phyloP scores from a whole-genome alignment of 352 stramenopile genomes.

The Globisporangium uncinulatum region DNA sequence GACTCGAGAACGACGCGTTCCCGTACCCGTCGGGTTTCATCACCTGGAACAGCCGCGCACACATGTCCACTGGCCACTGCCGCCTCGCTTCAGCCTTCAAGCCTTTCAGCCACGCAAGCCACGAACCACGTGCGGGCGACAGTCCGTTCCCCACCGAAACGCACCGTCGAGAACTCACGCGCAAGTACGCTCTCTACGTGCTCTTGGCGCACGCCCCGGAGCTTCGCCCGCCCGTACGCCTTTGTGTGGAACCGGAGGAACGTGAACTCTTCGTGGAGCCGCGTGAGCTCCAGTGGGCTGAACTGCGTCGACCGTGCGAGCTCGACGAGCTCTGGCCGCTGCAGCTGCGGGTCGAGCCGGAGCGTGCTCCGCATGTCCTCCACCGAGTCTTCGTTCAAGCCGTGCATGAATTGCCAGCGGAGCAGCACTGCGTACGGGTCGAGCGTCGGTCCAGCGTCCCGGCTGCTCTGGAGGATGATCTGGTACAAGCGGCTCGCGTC shows the following conservation, averaged over 20 bases:
- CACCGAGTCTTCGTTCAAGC: constrained; percentile 48
- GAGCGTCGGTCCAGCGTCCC: constrained; percentile 20
- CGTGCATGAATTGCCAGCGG: constrained; percentile 38
- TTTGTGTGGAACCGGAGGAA: constrained; percentile 53
- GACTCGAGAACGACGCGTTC: constrained; percentile 54
- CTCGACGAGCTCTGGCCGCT: constrained; percentile 45
- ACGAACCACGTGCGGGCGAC: constrained; percentile 5
- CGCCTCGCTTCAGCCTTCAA: no score
- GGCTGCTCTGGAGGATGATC: constrained; percentile 41
- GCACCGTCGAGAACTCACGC: constrained; percentile 41
- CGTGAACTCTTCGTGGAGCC: constrained; percentile 61
- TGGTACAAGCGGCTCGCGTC: constrained; percentile 74
- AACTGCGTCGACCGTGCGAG: constrained; percentile 50
- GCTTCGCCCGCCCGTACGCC: constrained; percentile 28
- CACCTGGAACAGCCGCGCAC: constrained; percentile 33
- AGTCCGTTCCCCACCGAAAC: background rate
- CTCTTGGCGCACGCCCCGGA: constrained; percentile 45
- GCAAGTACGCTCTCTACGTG: constrained; percentile 49
- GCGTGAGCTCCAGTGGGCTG: constrained; percentile 38
- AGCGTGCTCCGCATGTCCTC: constrained; percentile 53
- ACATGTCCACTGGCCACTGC: constrained; percentile 43
- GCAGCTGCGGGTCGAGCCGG: constrained; percentile 37
- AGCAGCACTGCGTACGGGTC: constrained; percentile 25
- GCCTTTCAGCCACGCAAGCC: background rate
- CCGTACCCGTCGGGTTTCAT: constrained; percentile 52